These are phyloP conservation scores for Mycena belliarum DNA, from an alignment of 768 basidiomycete genomes.

Conservation along the genomic window DNA sequence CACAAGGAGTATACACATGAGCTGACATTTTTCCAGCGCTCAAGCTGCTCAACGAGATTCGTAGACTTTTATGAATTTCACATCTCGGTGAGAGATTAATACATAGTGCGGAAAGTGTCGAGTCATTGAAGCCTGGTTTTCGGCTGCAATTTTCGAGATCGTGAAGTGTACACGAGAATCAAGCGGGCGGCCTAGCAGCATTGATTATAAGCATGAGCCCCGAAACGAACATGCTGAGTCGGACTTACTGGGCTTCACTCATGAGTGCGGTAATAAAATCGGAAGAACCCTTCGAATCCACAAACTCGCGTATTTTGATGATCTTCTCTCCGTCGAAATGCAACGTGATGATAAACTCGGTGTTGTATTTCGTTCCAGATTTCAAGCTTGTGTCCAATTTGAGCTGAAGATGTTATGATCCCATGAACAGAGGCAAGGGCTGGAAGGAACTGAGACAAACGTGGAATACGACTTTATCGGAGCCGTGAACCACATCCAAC, in stretches of 20 bases:
- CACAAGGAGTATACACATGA: too few species aligned
- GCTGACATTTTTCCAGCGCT: too few species aligned
- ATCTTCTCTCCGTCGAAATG: constrained; percentile 8
- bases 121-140: too few species aligned
- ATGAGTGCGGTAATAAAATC: not conserved
- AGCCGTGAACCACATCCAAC: not conserved
- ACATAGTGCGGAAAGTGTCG: too few species aligned
- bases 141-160: too few species aligned
- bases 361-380: not conserved
- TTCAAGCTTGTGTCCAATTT: not conserved
- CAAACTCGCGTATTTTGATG: not conserved
- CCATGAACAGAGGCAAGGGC: not conserved
- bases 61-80: too few species aligned
- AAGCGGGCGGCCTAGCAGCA: too few species aligned
- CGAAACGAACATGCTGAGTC: too few species aligned
- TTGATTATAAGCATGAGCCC: too few species aligned
- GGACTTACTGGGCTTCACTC: not conserved
- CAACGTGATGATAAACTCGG: constrained; percentile 2
- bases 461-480: not conserved
- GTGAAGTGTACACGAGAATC: too few species aligned
- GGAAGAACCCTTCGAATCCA: not conserved
- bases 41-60: too few species aligned
- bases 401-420: not conserved
- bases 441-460: not conserved
- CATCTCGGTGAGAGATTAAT: too few species aligned